Evolutionary conservation across 441 rosid genomes (phyloP), one percentile per base, ranked within the genome.

Genomic region (Metrosideros polymorpha): DNA sequence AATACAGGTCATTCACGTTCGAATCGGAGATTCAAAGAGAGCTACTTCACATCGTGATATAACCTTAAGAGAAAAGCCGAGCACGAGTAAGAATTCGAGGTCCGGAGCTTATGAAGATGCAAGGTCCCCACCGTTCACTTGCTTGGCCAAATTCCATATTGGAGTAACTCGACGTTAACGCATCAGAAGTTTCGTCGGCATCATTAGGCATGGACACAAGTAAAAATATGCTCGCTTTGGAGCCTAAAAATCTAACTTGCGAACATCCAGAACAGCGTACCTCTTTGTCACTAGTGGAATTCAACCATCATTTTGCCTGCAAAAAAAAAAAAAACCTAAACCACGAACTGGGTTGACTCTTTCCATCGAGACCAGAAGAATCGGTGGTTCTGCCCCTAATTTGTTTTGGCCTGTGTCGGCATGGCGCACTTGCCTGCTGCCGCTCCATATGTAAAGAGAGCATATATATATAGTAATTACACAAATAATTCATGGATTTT

Each of bases 181-280:
- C 9, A 30, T 17, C 17, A 61, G 0, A 30, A 66, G 4, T 18
- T 66, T 35, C 7, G 1, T 19, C 27, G 1, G 24, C 45, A 22
- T 12, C 45, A 10, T 12, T 6, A 35, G 2, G n/a, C 79, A 35
- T 1, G 1, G 24, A 19, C 7, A 0, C 47, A 9, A 39, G 0
- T 19, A 35, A 66, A 35, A 4, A 5, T 39, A n/a, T 19, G 32
- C 7, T 66, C 45, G 19, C 25, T 19, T 2, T 9, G n/a, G 77
- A 66, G n/a, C 77, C 15, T 35, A 19, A 19, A 35, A 19, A 9
- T 35, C 29, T 9, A 56, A 10, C 6, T 25, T 27, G 13, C 12
- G 5, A 2, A 22, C n/a, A 66, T 6, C 47, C 6, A 3, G 43
- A 35, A 18, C 45, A 35, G 47, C 0, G 1, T 3, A 3, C 45